Conservation (phyloP, 495 filamentous ascomycete genomes). For the Talaromyces thailandensis region DNA sequence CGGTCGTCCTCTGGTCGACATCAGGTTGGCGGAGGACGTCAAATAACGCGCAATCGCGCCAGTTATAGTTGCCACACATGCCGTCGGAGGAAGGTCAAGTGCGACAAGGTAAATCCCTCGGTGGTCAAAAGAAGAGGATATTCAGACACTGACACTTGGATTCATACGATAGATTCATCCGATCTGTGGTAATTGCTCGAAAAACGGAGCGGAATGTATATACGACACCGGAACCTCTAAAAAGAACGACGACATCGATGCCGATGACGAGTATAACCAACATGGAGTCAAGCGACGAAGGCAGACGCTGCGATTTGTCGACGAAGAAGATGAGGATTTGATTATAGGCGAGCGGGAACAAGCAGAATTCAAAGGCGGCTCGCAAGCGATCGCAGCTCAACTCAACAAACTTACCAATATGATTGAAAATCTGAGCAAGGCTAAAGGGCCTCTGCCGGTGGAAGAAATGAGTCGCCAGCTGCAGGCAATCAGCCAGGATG, state of each 20-base stretch:
- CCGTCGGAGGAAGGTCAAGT: conserved; percentile 40
- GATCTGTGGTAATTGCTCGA: conserved; percentile 38
- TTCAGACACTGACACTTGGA: background rate
- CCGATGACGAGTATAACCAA: conserved; percentile 8
- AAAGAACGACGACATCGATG: conserved; percentile 11
- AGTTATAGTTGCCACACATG: conserved; percentile 43
- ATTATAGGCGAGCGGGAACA: conserved; percentile 2
- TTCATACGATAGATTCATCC: conserved; percentile 27
- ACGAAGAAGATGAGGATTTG: conserved; percentile 30
- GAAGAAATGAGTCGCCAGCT: conserved; percentile 11
- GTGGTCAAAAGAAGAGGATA: background rate
- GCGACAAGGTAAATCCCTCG: conserved; percentile 27
- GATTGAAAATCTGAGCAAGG: conserved; percentile 33
- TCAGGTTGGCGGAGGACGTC: conserved; percentile 19
- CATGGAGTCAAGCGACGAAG: conserved; percentile 32
- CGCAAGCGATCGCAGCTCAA: conserved; percentile 32
- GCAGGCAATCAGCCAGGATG: conserved; percentile 16
- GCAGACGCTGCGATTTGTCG: conserved; percentile 17
- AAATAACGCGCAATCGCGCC: conserved; percentile 40
- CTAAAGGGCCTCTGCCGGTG: conserved; percentile 16
- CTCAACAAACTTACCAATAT: conserved; percentile 38
- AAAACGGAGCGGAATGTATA: conserved; percentile 34
- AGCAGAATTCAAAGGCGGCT: conserved; percentile 19
- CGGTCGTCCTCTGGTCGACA: background rate
- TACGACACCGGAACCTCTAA: conserved; percentile 30